Base-by-base conservation (phyloP, 106 monocot genomes). In the Dendrobium nobile region DNA sequence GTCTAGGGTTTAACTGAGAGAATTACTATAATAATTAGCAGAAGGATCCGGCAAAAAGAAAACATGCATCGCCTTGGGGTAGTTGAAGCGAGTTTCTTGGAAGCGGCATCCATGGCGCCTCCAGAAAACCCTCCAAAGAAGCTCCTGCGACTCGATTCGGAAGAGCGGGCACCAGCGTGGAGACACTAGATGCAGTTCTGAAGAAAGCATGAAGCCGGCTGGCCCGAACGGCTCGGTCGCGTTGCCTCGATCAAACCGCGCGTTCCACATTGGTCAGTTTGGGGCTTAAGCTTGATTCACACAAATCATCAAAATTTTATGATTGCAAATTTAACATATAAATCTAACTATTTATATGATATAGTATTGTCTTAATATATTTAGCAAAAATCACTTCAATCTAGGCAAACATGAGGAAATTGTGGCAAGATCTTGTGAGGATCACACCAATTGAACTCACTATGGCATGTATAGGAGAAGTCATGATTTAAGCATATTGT, bases 1-100 rank as follows among this genome's bases (percentile, higher is more conserved):
- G 65, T 79, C 18, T 68, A 68, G 68, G 67, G 77, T 51, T 77
- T 47, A 19, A 37, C 48, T 6, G 10, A 76, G 55, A 41, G 3
- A 10, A 31, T 80, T 55, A 84, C 80, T 44, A 80, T 41, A 64
- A 80, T 42, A 28, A 80, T 24, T 27, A 84, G 65, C 24, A 84
- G 33, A 15, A 26, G 41, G 76, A 77, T 77, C 77, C 54, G 26
- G n/a, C 45, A 11, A 40, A 28, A 27, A 80, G 19, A 47, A 73
- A 20, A 68, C 33, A 79, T 15, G 64, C 10, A 79, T 79, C 68
- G 75, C 41, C 9, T 17, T 4, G 51, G 2, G 41, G 68, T 1
- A 67, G 51, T 67, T 75, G 55, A 55, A 48, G 7, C 18, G 9
- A 47, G 75, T n/a, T 55, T 22, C 28, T 65, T 65, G 45, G 64